These are phyloP conservation scores for Globisporangium paddicum DNA, from an alignment of 352 stramenopile genomes.

Conservation along the genomic window DNA sequence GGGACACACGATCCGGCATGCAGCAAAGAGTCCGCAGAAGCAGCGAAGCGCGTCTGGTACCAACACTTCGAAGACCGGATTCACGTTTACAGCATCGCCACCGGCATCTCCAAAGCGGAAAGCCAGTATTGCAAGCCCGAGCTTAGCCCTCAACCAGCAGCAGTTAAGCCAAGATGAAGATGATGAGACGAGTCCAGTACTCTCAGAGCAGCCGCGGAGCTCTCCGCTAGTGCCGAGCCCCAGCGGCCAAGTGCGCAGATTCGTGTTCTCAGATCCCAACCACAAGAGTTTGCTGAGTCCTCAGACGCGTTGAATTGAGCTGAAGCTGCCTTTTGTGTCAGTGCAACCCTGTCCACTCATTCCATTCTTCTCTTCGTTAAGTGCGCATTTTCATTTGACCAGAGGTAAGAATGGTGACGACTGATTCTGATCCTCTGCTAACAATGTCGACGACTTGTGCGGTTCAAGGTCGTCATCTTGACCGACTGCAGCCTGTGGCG, in stretches of 20 bases:
- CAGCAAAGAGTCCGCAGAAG: slow-evolving; percentile 20
- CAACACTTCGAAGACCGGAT: background rate
- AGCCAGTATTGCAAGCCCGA: background rate
- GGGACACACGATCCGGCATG: slow-evolving; percentile 20
- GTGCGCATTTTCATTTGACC: background rate
- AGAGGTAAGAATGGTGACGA: background rate
- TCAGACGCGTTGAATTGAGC: background rate
- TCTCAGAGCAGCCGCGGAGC: background rate
- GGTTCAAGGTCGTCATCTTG: background rate
- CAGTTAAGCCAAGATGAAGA: background rate
- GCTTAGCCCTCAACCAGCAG: background rate
- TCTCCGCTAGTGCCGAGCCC: background rate
- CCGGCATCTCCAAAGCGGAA: slow-evolving; percentile 3
- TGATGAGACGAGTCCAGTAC: no score
- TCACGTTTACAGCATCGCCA: slow-evolving; percentile 1
- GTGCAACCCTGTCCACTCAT: no score
- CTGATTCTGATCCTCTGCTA: background rate
- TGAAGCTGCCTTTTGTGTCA: no score
- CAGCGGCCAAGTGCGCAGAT: slow-evolving; percentile 1
- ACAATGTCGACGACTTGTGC: background rate
- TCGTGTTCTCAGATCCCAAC: slow-evolving; percentile 4
- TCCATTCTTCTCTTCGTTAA: background rate
- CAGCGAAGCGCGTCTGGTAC: background rate
- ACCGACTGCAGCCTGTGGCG: background rate
- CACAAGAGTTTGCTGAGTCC: background rate